Conservation (phyloP, 2,329 filamentous ascomycete species). For the Hansfordia pulvinata region DNA sequence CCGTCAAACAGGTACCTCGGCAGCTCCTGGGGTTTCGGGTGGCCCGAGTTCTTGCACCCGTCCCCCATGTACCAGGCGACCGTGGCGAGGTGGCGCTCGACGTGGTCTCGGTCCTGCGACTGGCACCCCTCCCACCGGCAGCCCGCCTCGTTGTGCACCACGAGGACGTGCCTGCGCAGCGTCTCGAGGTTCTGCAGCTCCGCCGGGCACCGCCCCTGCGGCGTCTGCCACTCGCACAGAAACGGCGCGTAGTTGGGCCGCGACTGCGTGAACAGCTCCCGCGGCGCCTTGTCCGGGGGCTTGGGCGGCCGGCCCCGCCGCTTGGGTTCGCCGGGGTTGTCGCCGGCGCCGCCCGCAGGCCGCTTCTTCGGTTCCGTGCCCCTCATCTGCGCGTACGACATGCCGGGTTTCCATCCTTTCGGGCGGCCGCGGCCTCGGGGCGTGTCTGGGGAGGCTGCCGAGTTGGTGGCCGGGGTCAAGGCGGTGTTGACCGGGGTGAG, state of each 20-base stretch:
- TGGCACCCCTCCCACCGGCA: conserved; percentile 29
- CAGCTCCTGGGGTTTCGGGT: conserved; percentile 13
- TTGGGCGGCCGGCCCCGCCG: conserved; percentile 28
- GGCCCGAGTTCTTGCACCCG: conserved; percentile 32
- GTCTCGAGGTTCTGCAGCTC: conserved; percentile 51
- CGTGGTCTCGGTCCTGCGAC: conserved; percentile 21
- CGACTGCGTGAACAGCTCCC: conserved; percentile 25
- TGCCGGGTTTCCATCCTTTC: conserved; percentile 28
- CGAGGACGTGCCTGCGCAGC: conserved; percentile 35
- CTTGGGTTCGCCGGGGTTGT: conserved; percentile 14
- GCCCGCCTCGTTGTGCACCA: conserved; percentile 27
- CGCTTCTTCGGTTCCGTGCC: conserved; percentile 12
- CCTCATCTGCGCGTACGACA: conserved; percentile 13
- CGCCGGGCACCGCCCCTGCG: conserved; percentile 29
- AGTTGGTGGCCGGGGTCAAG: too few species aligned
- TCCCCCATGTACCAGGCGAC: conserved; percentile 47
- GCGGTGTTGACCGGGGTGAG: too few species aligned
- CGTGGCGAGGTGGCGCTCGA: conserved; percentile 39
- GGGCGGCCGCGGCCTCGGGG: conserved; percentile 38
- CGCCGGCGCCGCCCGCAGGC: conserved; percentile 3
- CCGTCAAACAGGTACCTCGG: conserved; percentile 38
- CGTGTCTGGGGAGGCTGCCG: too few species aligned
- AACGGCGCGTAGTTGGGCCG: conserved; percentile 35
- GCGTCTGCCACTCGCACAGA: conserved; percentile 41
- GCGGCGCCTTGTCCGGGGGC: conserved; percentile 21